A percentile compares a stretch with the other conserved stretches of the same genome.
Conservation (phyloP, 768 basidiomycete species). For the Mycena sanguinolenta region DNA sequence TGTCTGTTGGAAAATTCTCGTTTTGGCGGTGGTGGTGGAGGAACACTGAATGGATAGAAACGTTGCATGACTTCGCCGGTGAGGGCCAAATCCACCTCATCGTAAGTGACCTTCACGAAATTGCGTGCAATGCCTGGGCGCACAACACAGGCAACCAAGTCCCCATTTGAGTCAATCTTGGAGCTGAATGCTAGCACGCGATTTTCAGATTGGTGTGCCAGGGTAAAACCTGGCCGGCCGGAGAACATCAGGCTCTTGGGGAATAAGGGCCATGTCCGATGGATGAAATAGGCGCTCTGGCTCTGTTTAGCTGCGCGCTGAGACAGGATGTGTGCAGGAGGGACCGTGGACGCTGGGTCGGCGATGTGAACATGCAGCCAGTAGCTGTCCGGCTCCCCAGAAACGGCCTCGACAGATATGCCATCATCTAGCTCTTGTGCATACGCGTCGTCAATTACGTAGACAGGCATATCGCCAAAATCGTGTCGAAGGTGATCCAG, state of each 20-base stretch:
- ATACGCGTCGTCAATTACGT: constrained; percentile 83
- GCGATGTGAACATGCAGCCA: constrained; percentile 97
- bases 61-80: constrained; percentile 38
- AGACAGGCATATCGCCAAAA: constrained; percentile 85
- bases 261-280: constrained; percentile 80
- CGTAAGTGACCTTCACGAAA: constrained; percentile 74
- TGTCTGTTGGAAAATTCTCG: constrained; percentile 18
- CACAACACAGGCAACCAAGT: constrained; percentile 78
- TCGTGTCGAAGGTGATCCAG: constrained; percentile 85
- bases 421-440: constrained; percentile 97
- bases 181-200: constrained; percentile 86
- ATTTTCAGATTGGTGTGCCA: constrained; percentile 46
- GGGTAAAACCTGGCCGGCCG: constrained; percentile 55
- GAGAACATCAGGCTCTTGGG: constrained; percentile 68
- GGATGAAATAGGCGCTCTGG: constrained; percentile 73
- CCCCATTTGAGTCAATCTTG: constrained; percentile 71
- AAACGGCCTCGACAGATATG: constrained; percentile 82
- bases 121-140: constrained; percentile 82
- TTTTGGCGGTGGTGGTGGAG: constrained; percentile 16
- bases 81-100: constrained; percentile 69
- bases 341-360: constrained; percentile 87
- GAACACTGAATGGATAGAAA: constrained; percentile 61
- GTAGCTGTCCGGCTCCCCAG: constrained; percentile 64
- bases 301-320: constrained; percentile 65
- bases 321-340: constrained; percentile 75